Base-by-base conservation (phyloP, 164 flowering plant species). In the Vitis rotundifolia region DNA sequence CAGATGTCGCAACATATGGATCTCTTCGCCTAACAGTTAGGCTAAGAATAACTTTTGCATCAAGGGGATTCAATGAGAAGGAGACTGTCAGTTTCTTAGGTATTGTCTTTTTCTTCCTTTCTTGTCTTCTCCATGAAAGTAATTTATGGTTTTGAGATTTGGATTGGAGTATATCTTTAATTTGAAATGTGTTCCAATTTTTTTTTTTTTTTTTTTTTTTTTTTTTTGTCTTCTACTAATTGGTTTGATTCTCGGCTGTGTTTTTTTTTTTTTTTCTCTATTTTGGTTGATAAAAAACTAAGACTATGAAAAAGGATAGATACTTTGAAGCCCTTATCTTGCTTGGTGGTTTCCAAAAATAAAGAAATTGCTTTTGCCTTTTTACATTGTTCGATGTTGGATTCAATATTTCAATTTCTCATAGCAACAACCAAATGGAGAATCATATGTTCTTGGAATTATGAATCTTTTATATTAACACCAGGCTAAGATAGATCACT, bases 21-120 rank as follows among this genome's bases (percentile, higher is more conserved):
- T 89, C 68, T 88, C 87, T 49, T 72, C 76, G 53, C 90, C 88
- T 9, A 48, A 63, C 11, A 14, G 71, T n/a, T n/a, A n/a, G 75
- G 67, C 74, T 84, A 5, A 8, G 69, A 1, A 71, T 53, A 22
- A 75, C 76, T 29, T 86, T 86, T 63, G 69, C 78, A 8, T 66
- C 76, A 3, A 80, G 76, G 67, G 89, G 89, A 18, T 83, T 88
- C 63, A 64, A 67, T 69, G 77, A 76, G 63, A 72, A 80, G 68
- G 90, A 88, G 18, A 88, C 84, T 18, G 87, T 88, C 57, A 65
- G 71, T 76, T 79, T 88, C 9, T 51, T 76, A 37, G 75, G 79
- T 71, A 49, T 49, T 29, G n/a, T 2, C 18, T 1, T 61, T 1
- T 49, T 14, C 9, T 55, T 16, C 19, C 19, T 10, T 55, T 16